Conservation (phyloP, 1,284 basidiomycete species). For the Thelephora terrestris region DNA sequence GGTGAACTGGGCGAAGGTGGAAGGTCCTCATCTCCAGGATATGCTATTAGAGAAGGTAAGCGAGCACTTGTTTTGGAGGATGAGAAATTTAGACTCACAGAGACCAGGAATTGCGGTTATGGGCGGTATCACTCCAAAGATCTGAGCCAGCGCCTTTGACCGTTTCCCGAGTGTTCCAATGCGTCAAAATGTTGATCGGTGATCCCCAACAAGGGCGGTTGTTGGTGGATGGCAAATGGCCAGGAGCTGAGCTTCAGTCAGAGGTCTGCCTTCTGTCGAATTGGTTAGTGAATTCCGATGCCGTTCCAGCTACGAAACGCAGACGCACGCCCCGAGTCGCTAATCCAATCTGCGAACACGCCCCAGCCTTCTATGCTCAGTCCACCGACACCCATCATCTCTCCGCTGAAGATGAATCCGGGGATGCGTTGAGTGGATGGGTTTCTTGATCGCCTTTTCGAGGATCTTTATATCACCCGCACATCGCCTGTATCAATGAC, state of each 20-base stretch:
- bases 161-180: too few species aligned
- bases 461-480: conserved; percentile 75
- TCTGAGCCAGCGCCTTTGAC: too few species aligned
- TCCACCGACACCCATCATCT: conserved; percentile 45
- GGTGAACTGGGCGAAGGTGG: conserved; percentile 18
- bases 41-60: conserved; percentile 4
- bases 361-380: conserved; percentile 85
- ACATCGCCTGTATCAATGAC: conserved; percentile 78
- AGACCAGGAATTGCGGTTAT: conserved; percentile 16
- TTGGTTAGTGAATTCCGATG: conserved; percentile 6
- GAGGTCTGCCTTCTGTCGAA: conserved; percentile 41
- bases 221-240: conserved; percentile 79
- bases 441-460: conserved; percentile 81
- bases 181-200: too few species aligned
- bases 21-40: conserved; percentile 29
- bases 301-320: conserved; percentile 1
- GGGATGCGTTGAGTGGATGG: conserved; percentile 43
- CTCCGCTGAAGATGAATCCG: conserved; percentile 34
- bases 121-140: conserved; percentile 46
- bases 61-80: conserved; percentile 9
- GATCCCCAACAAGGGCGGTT: too few species aligned
- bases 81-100: conserved; percentile 25
- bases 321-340: conserved; percentile 35
- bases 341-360: conserved; percentile 57
- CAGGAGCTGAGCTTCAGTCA: conserved; percentile 80